Conservation (phyloP, 306 rosid genomes). For the Luffa acutangula region DNA sequence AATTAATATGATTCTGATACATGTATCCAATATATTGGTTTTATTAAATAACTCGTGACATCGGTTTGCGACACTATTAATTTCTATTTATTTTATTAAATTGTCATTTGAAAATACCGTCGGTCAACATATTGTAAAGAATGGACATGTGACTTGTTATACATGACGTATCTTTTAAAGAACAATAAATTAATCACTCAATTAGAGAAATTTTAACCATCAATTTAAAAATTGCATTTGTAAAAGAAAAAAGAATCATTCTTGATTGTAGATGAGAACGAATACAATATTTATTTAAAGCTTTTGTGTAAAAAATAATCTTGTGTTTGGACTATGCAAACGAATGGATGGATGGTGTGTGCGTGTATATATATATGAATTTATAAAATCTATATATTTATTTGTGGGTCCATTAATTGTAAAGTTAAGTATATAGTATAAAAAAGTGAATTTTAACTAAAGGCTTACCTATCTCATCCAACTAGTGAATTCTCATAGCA, state of each 20-base stretch:
- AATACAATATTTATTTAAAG: no score
- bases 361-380: no score
- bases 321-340: background rate
- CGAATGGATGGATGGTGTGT: no score
- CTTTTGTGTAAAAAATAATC: no score
- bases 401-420: background rate
- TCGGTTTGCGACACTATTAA: background rate
- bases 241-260: background rate
- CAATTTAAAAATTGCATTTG: background rate
- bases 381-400: no score
- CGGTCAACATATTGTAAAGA: background rate
- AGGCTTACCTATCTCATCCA: no score
- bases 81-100: background rate
- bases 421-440: no score
- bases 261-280: background rate
- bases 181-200: no score
- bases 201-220: background rate
- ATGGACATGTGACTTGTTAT: background rate
- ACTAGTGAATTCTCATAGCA: no score
- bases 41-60: background rate
- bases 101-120: background rate
- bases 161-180: background rate
- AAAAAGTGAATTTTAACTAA: no score
- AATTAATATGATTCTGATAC: background rate
- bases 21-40: background rate